Percentiles rank a stretch among this genome's conserved stretches.
Evolutionary conservation across 805 yeast species (phyloP).

Genomic region (Spathaspora passalidarum): DNA sequence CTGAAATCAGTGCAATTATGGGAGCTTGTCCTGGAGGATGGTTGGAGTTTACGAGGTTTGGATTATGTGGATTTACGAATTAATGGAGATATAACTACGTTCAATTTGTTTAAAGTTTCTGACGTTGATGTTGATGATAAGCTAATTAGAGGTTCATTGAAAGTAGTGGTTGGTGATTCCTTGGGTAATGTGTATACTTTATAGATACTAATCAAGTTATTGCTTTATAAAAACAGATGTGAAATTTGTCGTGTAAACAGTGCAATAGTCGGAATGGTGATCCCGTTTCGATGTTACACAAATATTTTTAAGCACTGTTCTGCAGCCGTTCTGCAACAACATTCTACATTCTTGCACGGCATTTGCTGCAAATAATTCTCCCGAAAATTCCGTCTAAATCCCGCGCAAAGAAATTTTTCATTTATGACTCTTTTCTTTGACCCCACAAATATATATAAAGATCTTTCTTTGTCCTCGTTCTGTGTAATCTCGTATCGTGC

Average conservation of each 20-base stretch:
- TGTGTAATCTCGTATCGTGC: not conserved
- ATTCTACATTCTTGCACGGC: no score
- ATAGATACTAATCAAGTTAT: no score
- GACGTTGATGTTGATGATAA: slow-evolving; percentile 35
- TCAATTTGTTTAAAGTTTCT: slow-evolving; percentile 25
- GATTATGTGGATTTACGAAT: slow-evolving; percentile 8
- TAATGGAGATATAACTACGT: slow-evolving; percentile 23
- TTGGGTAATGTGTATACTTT: slow-evolving; percentile 45
- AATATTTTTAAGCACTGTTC: no score
- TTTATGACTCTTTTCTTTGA: no score
- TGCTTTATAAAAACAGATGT: no score
- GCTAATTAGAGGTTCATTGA: slow-evolving; percentile 32
- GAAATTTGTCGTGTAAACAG: no score
- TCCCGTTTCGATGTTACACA: no score
- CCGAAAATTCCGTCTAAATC: no score
- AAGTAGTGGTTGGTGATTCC: slow-evolving; percentile 52
- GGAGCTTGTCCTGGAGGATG: slow-evolving; percentile 18
- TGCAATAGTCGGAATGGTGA: no score
- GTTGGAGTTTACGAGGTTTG: slow-evolving; percentile 12
- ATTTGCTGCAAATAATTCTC: no score
- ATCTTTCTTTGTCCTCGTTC: not conserved
- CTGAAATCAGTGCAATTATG: slow-evolving; percentile 15
- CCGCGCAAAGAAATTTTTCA: no score
- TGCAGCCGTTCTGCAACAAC: no score
- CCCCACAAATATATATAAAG: not conserved